These are phyloP conservation scores for Smallanthus sonchifolius DNA, from an alignment of 129 eudicot species.

Conservation along the genomic window DNA sequence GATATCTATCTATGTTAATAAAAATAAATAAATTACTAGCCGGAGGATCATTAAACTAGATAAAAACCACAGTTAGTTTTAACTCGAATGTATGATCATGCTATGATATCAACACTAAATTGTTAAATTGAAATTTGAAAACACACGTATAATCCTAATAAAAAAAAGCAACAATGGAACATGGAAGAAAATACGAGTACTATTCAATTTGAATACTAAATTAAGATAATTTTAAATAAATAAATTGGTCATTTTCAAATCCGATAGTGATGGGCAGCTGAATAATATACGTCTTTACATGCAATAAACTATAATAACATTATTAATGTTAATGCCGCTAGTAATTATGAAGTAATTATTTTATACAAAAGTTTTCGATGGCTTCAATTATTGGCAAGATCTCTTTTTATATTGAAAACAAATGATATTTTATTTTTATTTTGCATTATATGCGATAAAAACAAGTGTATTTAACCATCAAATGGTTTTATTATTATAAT, in stretches of 20 bases:
- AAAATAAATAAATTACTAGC: too few species aligned
- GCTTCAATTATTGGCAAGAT: constrained; percentile 19
- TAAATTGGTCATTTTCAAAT: constrained; percentile 2
- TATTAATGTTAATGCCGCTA: constrained; percentile 13
- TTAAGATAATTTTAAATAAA: background rate
- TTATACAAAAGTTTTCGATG: constrained; percentile 11
- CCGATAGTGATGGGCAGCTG: constrained; percentile 15
- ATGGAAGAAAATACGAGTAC: background rate
- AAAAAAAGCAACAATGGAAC: background rate
- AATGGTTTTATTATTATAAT: background rate
- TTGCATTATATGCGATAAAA: background rate
- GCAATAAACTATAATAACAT: background rate
- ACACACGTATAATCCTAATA: background rate
- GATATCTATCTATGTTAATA: too few species aligned
- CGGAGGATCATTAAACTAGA: too few species aligned
- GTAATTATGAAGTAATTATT: constrained; percentile 16
- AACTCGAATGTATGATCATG: too few species aligned
- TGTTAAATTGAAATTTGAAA: background rate
- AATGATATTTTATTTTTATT: background rate
- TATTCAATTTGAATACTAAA: background rate
- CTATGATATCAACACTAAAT: background rate
- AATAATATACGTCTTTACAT: background rate
- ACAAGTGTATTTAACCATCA: background rate
- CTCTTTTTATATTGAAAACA: background rate
- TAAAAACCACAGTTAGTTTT: too few species aligned